Percentiles rank a stretch among this genome's conserved stretches.
Conservation (phyloP, 129 eudicot species). For the Flaveria robusta region DNA sequence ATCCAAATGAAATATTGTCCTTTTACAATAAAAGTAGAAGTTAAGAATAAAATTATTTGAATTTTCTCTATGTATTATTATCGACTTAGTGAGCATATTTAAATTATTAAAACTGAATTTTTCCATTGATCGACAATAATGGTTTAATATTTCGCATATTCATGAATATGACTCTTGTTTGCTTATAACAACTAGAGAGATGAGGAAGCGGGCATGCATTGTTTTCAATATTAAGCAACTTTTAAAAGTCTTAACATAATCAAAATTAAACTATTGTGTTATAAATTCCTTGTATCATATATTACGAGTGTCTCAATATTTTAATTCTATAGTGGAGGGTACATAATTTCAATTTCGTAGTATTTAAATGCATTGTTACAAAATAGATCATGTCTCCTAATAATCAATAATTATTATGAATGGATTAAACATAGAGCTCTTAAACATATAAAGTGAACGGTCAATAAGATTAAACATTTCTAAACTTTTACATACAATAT, state of each 20-base stretch:
- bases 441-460: not conserved
- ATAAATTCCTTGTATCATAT: conserved; percentile 9
- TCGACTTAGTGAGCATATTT: no score
- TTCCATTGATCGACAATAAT: not conserved
- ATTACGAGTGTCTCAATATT: not conserved
- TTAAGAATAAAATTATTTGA: no score
- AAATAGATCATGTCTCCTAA: not conserved
- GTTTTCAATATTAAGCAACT: conserved; percentile 33
- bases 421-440: no score
- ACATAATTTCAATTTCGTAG: not conserved
- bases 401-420: no score
- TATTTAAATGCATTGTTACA: not conserved
- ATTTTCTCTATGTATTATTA: no score
- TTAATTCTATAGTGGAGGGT: not conserved
- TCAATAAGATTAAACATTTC: no score
- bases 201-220: conserved; percentile 24
- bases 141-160: not conserved
- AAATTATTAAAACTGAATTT: no score
- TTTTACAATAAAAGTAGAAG: no score
- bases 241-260: conserved; percentile 22
- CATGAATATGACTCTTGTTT: conserved; percentile 25
- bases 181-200: not conserved
- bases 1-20: no score
- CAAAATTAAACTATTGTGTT: conserved; percentile 18
- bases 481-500: no score